Conservation (phyloP, 2,329 filamentous ascomycete species). For the Arthrobotrys iridis region DNA sequence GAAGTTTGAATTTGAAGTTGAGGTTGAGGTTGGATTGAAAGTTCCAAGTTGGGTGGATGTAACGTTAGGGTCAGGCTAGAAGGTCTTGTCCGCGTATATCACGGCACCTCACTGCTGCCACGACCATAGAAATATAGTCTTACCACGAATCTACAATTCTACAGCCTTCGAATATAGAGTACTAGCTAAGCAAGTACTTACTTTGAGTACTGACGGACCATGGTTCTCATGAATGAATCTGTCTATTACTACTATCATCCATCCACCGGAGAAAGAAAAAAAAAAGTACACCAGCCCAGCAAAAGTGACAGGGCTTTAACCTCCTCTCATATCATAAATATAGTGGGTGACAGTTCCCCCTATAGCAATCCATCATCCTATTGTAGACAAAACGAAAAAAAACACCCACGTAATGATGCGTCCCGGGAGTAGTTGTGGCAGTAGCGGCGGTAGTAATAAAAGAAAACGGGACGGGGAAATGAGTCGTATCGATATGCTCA, state of each 20-base stretch:
- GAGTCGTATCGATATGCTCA: slow-evolving; percentile 51
- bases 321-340: slow-evolving; percentile 14
- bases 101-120: neutral
- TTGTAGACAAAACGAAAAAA: slow-evolving; percentile 12
- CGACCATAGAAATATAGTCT: neutral
- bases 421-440: neutral
- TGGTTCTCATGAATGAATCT: slow-evolving; percentile 33
- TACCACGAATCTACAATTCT: neutral
- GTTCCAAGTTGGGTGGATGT: neutral
- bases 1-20: neutral
- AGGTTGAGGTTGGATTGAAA: neutral
- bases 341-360: slow-evolving; percentile 31
- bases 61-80: neutral
- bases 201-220: too few relatives aligned
- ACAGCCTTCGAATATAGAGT: too few relatives aligned
- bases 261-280: slow-evolving; percentile 28
- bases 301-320: neutral
- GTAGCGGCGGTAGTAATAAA: neutral
- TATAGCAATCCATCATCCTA: neutral
- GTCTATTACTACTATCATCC: slow-evolving; percentile 41
- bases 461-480: slow-evolving; percentile 19
- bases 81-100: too few relatives aligned
- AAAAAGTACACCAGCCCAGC: slow-evolving; percentile 18
- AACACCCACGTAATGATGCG: slow-evolving; percentile 8
- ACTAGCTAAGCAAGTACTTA: too few relatives aligned